A percentile compares a stretch with the other conserved stretches of the same genome.
Evolutionary conservation across 345 rosid species (phyloP).

Genomic region (Lumnitzera littorea): DNA sequence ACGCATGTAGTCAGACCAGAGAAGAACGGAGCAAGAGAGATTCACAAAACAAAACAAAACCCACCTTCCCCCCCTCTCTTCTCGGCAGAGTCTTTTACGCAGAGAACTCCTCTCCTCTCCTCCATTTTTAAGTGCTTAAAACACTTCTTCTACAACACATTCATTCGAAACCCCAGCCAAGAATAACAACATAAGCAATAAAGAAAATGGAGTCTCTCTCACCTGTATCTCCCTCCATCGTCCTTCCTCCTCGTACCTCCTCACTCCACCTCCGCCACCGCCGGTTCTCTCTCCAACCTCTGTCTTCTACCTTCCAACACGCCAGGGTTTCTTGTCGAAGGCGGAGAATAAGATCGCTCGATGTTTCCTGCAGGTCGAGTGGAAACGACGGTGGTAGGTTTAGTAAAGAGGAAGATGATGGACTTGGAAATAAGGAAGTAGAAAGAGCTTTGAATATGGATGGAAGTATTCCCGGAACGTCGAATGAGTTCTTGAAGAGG

Average conservation of each 20-base stretch:
- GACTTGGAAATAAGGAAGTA: conserved; percentile 37
- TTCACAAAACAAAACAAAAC: neutral
- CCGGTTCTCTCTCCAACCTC: conserved; percentile 19
- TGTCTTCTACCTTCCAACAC: conserved; percentile 21
- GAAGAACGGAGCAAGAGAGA: too few relatives aligned
- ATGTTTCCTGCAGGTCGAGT: conserved; percentile 26
- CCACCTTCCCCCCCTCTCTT: conserved; percentile 3
- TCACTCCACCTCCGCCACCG: conserved; percentile 18
- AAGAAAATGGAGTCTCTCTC: conserved; percentile 61
- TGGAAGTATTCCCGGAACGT: conserved; percentile 81
- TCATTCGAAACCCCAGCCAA: neutral
- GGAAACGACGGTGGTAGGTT: conserved; percentile 17
- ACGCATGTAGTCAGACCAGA: too few relatives aligned
- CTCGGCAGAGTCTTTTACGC: conserved; percentile 17
- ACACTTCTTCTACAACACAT: neutral
- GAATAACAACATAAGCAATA: neutral
- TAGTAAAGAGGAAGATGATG: conserved; percentile 32
- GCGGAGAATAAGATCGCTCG: conserved; percentile 16
- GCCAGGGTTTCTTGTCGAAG: conserved; percentile 10
- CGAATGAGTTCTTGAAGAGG: conserved; percentile 71
- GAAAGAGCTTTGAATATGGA: conserved; percentile 89
- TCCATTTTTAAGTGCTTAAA: neutral
- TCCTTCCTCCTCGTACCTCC: conserved; percentile 51
- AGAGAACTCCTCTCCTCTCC: conserved; percentile 12
- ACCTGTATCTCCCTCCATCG: conserved; percentile 63